A percentile compares a stretch with the other conserved stretches of the same genome.
Evolutionary conservation across 2,329 filamentous ascomycete species (phyloP).

Genomic region (Talaromyces sp.): DNA sequence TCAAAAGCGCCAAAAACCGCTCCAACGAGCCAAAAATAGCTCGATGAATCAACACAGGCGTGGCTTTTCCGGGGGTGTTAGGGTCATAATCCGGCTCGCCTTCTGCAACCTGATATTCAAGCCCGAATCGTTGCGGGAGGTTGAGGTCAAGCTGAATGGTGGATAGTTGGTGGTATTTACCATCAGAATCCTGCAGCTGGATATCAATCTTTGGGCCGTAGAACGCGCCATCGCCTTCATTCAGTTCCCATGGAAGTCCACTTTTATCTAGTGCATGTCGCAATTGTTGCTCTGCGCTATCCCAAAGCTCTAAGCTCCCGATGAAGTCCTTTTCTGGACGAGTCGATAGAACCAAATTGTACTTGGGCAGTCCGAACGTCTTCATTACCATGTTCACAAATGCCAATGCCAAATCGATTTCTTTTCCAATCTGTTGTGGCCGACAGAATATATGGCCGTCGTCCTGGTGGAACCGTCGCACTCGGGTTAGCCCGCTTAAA

Average conservation of each 20-base stretch:
- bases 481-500: constrained; percentile 73
- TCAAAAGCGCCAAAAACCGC: constrained; percentile 75
- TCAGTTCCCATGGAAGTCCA: constrained; percentile 66
- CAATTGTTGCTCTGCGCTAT: constrained; percentile 62
- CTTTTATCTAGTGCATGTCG: constrained; percentile 58
- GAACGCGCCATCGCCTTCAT: constrained; percentile 79
- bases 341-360: constrained; percentile 72
- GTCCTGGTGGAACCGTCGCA: constrained; percentile 83
- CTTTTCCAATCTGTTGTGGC: constrained; percentile 65
- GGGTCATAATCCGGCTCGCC: constrained; percentile 38
- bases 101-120: constrained; percentile 61
- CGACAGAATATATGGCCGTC: constrained; percentile 89
- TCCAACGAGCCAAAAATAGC: constrained; percentile 81
- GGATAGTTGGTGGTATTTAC: constrained; percentile 82
- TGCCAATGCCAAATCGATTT: constrained; percentile 67
- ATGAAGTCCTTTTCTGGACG: constrained; percentile 72
- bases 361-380: constrained; percentile 65
- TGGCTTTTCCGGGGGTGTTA: constrained; percentile 52
- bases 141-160: constrained; percentile 90
- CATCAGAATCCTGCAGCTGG: constrained; percentile 69
- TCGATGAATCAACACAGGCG: constrained; percentile 76
- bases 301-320: constrained; percentile 65
- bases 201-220: constrained; percentile 93
- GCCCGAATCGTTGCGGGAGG: constrained; percentile 71
- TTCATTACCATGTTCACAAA: constrained; percentile 70